Evolutionary conservation across 2,329 filamentous ascomycete genomes (phyloP).

Genomic region (Trichoderma breve): DNA sequence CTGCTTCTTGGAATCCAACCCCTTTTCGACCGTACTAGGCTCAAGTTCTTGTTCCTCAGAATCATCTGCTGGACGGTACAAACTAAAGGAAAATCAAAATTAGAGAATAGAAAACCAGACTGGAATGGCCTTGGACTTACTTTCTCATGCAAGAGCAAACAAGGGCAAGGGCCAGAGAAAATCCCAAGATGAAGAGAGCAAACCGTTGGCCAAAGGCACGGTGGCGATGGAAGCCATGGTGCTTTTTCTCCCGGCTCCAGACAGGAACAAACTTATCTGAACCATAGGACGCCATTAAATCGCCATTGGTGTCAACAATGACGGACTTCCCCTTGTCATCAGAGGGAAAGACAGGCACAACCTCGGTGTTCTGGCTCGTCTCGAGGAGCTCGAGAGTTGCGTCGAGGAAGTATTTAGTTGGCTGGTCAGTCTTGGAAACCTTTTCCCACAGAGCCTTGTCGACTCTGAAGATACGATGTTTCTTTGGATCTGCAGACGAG

Average conservation of each 20-base stretch:
- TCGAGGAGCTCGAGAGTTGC: slow-evolving; percentile 18
- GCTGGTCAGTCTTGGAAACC: neutral
- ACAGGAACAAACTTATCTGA: slow-evolving; percentile 16
- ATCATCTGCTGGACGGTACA: neutral
- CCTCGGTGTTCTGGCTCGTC: neutral
- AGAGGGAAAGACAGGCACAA: slow-evolving; percentile 22
- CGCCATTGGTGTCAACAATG: slow-evolving; percentile 24
- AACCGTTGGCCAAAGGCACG: slow-evolving; percentile 21
- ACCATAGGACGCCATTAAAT: slow-evolving; percentile 20
- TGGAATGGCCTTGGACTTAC: slow-evolving; percentile 17
- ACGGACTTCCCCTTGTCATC: slow-evolving; percentile 7
- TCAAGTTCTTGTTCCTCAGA: neutral
- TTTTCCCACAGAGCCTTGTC: slow-evolving; percentile 1
- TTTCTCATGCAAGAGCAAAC: slow-evolving; percentile 22
- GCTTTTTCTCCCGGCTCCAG: neutral
- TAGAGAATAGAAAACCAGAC: neutral
- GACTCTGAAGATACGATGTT: slow-evolving; percentile 15
- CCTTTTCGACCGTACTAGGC: neutral
- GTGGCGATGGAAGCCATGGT: neutral
- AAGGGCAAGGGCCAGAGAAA: slow-evolving; percentile 22
- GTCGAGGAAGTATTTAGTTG: slow-evolving; percentile 15
- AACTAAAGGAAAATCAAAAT: neutral
- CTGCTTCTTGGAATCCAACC: neutral
- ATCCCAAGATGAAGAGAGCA: slow-evolving; percentile 23
- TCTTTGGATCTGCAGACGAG: neutral